These are phyloP conservation scores for Vitis hybrid DNA, from an alignment of 177 flowering plant species.

Conservation along the genomic window DNA sequence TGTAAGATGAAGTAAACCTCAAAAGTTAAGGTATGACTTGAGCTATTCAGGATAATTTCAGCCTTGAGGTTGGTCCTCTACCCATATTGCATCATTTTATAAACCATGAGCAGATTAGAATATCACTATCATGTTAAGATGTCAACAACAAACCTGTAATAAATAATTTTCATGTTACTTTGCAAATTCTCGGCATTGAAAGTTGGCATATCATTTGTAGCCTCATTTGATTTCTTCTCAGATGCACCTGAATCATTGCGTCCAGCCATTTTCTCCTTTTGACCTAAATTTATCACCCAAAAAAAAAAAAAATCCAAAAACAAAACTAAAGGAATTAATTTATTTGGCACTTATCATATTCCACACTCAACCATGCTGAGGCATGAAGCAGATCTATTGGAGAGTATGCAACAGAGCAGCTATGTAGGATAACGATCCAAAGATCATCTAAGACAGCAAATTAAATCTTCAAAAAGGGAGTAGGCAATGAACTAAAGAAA, in stretches of 20 bases:
- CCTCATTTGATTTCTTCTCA: conserved; percentile 50
- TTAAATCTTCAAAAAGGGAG: too few relatives aligned
- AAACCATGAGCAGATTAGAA: neutral
- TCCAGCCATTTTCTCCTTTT: conserved; percentile 44
- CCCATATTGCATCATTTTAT: too few relatives aligned
- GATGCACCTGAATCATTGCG: conserved; percentile 38
- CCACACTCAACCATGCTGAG: too few relatives aligned
- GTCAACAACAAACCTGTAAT: conserved; percentile 64
- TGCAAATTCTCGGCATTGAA: conserved; percentile 85
- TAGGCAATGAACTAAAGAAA: too few relatives aligned
- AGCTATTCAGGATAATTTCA: too few relatives aligned
- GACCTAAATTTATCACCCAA: neutral
- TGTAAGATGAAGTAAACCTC: too few relatives aligned
- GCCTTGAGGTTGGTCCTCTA: too few relatives aligned
- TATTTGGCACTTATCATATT: neutral
- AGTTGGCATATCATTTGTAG: conserved; percentile 41
- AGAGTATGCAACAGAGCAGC: too few relatives aligned
- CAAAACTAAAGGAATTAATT: neutral
- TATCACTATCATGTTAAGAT: neutral
- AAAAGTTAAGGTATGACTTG: too few relatives aligned
- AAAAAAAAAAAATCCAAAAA: neutral
- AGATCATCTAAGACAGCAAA: too few relatives aligned
- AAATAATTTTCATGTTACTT: conserved; percentile 69
- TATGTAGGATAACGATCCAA: too few relatives aligned
- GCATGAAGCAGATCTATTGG: too few relatives aligned